phyloP scores from a whole-genome alignment of 345 rosid species.

The Pistacia integerrima region DNA sequence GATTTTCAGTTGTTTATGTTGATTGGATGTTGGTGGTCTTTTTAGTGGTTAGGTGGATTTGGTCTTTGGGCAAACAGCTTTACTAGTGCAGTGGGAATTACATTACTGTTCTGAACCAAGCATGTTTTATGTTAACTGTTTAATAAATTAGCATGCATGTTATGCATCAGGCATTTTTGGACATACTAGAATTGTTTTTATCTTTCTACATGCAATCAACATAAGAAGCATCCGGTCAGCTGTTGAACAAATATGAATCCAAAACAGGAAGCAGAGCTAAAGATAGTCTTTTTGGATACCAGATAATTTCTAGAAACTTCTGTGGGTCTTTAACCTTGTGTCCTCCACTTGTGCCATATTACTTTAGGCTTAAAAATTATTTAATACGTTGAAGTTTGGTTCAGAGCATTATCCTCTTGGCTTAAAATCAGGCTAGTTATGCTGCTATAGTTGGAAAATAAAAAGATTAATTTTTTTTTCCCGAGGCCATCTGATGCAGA shows the following conservation, averaged over 20 bases:
- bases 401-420: slow-evolving; percentile 10
- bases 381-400: slow-evolving; percentile 4
- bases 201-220: background rate
- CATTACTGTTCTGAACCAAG: background rate
- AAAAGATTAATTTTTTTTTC: slow-evolving; percentile 15
- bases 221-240: slow-evolving; percentile 3
- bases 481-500: slow-evolving; percentile 34
- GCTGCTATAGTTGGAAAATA: slow-evolving; percentile 23
- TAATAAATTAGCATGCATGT: background rate
- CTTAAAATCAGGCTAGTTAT: slow-evolving; percentile 12
- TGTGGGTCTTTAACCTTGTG: background rate
- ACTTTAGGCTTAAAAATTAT: background rate
- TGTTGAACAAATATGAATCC: slow-evolving; percentile 6
- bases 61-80: background rate
- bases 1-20: background rate
- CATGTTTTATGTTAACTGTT: background rate
- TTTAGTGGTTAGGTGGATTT: background rate
- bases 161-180: background rate
- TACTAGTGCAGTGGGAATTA: background rate
- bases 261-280: background rate
- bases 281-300: background rate
- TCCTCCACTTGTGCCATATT: background rate
- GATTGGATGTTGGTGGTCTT: background rate
- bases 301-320: slow-evolving; percentile 8
- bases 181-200: background rate